Evolutionary conservation across 2,329 filamentous ascomycete species (phyloP).

Genomic region (Lachnellula cervina): DNA sequence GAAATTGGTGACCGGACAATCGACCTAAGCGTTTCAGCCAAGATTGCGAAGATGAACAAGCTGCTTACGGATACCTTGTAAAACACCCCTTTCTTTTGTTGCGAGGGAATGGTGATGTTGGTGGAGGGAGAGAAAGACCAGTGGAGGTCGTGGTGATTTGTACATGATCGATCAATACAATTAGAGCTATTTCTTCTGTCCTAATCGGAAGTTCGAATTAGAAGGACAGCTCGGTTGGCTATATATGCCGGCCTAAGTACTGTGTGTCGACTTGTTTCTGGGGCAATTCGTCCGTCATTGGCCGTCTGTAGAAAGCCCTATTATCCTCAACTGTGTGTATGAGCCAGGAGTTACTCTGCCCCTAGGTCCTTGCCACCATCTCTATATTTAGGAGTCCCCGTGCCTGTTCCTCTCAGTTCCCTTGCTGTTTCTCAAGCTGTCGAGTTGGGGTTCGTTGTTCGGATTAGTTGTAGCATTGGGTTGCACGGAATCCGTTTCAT

Average conservation of each 20-base stretch:
- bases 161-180: constrained; percentile 8
- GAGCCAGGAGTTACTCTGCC: no score
- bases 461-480: no score
- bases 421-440: neutral
- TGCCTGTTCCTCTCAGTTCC: neutral
- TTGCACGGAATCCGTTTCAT: no score
- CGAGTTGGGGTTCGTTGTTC: no score
- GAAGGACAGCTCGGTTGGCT: neutral
- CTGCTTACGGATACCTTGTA: constrained; percentile 94
- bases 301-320: no score
- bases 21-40: constrained; percentile 90
- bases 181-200: neutral
- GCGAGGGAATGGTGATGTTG: constrained; percentile 19
- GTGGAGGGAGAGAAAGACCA: neutral
- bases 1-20: constrained; percentile 98
- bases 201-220: neutral
- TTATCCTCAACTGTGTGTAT: no score
- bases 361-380: no score
- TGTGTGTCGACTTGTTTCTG: no score
- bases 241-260: neutral
- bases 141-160: constrained; percentile 1
- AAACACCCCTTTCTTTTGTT: constrained; percentile 42
- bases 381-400: no score
- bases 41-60: constrained; percentile 99
- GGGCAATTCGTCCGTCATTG: no score